Conservation (phyloP, 2,329 filamentous ascomycete genomes). For the Chaetothyriales sp. region DNA sequence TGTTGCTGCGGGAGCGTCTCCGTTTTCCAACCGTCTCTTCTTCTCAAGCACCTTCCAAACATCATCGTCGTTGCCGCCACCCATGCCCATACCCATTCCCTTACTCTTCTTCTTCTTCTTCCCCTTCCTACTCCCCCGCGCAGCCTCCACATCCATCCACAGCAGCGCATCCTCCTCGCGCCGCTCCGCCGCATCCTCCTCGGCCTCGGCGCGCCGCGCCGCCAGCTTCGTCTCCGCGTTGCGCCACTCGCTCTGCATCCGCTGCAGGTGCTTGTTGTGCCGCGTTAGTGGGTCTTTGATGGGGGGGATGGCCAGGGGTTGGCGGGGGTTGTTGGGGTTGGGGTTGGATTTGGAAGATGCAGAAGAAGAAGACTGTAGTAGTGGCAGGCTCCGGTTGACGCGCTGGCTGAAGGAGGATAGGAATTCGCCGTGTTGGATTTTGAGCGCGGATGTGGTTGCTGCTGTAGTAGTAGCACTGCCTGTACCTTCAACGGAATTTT, state of each 20-base stretch:
- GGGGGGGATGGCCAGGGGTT: too few species aligned
- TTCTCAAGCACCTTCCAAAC: constrained; percentile 63
- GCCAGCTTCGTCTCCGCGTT: constrained; percentile 40
- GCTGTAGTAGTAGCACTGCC: constrained; percentile 4
- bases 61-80: constrained; percentile 39
- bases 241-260: constrained; percentile 44
- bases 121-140: constrained; percentile 35
- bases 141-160: constrained; percentile 47
- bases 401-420: constrained; percentile 67
- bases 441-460: constrained; percentile 20
- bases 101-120: constrained; percentile 31
- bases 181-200: constrained; percentile 45
- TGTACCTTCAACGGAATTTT: too few species aligned
- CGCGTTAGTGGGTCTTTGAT: constrained; percentile 57
- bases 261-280: constrained; percentile 64
- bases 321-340: constrained; percentile 28
- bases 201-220: constrained; percentile 65
- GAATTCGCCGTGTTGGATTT: constrained; percentile 69
- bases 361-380: constrained; percentile 43
- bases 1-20: not conserved
- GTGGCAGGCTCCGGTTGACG: constrained; percentile 69
- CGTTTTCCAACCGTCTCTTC: constrained; percentile 29
- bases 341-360: constrained; percentile 38
- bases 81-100: too few species aligned
- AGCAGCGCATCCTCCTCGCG: constrained; percentile 48